Evolutionary conservation across 1,139 yeast genomes (phyloP).

Genomic region (Wickerhamiella infanticola): DNA sequence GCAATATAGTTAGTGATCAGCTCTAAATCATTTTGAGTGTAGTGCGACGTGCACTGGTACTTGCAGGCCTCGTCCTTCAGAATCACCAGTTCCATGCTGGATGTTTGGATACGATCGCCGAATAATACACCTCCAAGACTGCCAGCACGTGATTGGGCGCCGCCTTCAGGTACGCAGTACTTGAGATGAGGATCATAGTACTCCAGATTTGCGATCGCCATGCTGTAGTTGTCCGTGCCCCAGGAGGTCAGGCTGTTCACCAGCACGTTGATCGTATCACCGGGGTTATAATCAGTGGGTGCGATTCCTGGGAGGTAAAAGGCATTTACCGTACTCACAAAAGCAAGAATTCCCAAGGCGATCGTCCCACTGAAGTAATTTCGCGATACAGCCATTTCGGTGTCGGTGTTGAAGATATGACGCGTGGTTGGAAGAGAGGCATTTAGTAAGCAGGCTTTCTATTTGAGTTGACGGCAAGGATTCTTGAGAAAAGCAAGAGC

Average conservation of each 20-base stretch:
- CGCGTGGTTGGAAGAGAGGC: too few species aligned
- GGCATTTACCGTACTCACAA: slow-evolving; percentile 26
- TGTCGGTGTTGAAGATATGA: not conserved
- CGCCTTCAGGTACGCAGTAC: slow-evolving; percentile 63
- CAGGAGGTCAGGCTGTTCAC: slow-evolving; percentile 65
- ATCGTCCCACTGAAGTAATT: not conserved
- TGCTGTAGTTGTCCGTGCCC: slow-evolving; percentile 7
- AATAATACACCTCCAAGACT: slow-evolving; percentile 83
- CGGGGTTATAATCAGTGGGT: slow-evolving; percentile 68
- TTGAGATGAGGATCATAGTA: slow-evolving; percentile 74
- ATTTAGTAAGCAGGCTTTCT: too few species aligned
- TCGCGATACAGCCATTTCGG: not conserved
- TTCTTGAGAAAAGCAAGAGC: too few species aligned
- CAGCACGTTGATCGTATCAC: slow-evolving; percentile 56
- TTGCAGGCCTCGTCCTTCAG: slow-evolving; percentile 54
- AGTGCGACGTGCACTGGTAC: slow-evolving; percentile 41
- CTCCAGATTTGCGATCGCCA: slow-evolving; percentile 31
- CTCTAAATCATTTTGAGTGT: slow-evolving; percentile 44
- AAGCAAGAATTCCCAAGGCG: not conserved
- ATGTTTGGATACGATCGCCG: slow-evolving; percentile 89
- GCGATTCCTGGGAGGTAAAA: slow-evolving; percentile 93
- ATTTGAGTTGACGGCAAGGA: too few species aligned
- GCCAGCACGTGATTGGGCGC: slow-evolving; percentile 58
- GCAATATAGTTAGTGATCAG: too few species aligned
- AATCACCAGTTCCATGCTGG: slow-evolving; percentile 76